Evolutionary conservation across 306 rosid species (phyloP).

Genomic region (Urtica urens): DNA sequence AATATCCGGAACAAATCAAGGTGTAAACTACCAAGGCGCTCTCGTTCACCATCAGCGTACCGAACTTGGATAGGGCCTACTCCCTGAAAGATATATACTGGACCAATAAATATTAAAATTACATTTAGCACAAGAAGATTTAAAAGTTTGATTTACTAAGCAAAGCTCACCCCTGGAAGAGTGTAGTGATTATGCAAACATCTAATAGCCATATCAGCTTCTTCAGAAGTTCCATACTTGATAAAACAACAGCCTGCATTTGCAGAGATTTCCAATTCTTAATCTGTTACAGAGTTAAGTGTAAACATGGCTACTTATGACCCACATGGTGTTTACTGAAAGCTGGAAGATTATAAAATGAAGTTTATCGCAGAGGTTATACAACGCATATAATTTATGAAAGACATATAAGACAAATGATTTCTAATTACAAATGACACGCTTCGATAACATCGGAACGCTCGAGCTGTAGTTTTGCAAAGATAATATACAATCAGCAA

Average conservation of each 20-base stretch:
- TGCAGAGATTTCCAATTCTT: slow-evolving; percentile 28
- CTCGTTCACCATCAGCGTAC: slow-evolving; percentile 98
- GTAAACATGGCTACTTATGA: slow-evolving; percentile 3
- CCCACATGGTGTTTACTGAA: too few species aligned
- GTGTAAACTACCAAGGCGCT: slow-evolving; percentile 76
- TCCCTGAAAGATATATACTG: slow-evolving; percentile 46
- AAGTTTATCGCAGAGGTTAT: too few species aligned
- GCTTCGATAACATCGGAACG: too few species aligned
- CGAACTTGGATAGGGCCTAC: slow-evolving; percentile 91
- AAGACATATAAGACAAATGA: too few species aligned
- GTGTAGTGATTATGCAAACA: slow-evolving; percentile 89
- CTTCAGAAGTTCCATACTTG: slow-evolving; percentile 82
- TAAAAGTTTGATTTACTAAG: slow-evolving; percentile 6
- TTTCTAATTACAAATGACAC: too few species aligned
- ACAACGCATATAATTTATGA: too few species aligned
- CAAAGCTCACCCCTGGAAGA: slow-evolving; percentile 83
- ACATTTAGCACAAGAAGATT: neutral
- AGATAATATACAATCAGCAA: too few species aligned
- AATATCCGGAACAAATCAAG: slow-evolving; percentile 6
- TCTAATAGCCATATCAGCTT: slow-evolving; percentile 91
- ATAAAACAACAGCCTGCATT: slow-evolving; percentile 98
- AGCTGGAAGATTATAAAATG: too few species aligned
- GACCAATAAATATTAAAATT: slow-evolving; percentile 15
- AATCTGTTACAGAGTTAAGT: slow-evolving; percentile 13
- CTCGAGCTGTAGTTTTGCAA: too few species aligned